Evolutionary conservation across 805 yeast genomes (phyloP).

Genomic region (Candida ponderosae): DNA sequence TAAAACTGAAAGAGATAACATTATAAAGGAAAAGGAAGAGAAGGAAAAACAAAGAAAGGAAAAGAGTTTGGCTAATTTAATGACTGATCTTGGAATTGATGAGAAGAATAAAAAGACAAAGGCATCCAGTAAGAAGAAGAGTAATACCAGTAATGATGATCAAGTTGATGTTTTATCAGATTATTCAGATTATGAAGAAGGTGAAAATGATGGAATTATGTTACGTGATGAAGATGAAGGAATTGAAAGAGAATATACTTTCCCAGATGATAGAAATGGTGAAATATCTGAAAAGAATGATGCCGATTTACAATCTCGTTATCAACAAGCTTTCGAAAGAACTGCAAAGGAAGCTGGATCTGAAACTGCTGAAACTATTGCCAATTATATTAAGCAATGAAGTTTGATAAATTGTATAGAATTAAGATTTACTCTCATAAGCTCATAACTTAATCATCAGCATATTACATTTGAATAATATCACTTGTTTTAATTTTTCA

Average conservation of each 20-base stretch:
- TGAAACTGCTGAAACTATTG: slow-evolving; percentile 65
- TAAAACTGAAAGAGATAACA: slow-evolving; percentile 77
- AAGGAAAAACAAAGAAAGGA: slow-evolving; percentile 69
- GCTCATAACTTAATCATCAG: no score
- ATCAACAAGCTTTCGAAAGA: slow-evolving; percentile 63
- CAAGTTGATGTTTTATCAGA: slow-evolving; percentile 49
- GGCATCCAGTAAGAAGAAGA: slow-evolving; percentile 28
- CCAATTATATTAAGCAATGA: slow-evolving; percentile 48
- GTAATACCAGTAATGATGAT: slow-evolving; percentile 21
- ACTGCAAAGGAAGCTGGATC: slow-evolving; percentile 56
- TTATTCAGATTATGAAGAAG: slow-evolving; percentile 38
- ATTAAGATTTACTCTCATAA: no score
- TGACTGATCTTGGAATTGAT: slow-evolving; percentile 79
- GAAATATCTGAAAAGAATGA: slow-evolving; percentile 41
- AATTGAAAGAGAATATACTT: slow-evolving; percentile 61
- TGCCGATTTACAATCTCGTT: slow-evolving; percentile 52
- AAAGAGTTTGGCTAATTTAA: slow-evolving; percentile 58
- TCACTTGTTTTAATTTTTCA: no score
- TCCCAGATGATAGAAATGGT: slow-evolving; percentile 57
- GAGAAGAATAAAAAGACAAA: slow-evolving; percentile 20
- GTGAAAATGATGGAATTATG: slow-evolving; percentile 33
- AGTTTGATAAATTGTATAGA: no score
- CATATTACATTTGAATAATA: no score
- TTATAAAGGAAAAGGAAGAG: slow-evolving; percentile 67
- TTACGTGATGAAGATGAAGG: slow-evolving; percentile 41